Conservation (phyloP, 495 filamentous ascomycete species). For the Mycothermus thermophilus region DNA sequence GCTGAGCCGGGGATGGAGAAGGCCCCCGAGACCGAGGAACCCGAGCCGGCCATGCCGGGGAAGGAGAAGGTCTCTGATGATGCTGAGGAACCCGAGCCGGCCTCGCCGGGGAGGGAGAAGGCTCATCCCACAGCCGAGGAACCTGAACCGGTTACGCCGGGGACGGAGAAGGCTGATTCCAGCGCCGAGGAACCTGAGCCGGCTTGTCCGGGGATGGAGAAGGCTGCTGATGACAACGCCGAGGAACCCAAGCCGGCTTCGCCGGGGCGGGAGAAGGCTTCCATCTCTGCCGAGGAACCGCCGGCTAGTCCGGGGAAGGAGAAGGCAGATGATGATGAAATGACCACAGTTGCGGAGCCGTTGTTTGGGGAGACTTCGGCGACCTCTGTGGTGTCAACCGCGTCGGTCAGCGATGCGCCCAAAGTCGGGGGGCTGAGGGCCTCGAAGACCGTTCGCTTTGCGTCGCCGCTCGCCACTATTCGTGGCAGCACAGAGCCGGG, state of each 20-base stretch:
- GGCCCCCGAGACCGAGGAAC: not conserved
- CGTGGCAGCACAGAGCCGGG: no score
- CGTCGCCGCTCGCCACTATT: no score
- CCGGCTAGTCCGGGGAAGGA: no score
- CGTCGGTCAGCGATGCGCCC: no score
- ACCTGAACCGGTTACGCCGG: not conserved
- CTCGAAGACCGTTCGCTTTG: no score
- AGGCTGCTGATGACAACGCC: not conserved
- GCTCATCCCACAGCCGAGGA: not conserved
- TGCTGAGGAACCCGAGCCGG: not conserved
- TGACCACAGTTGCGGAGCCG: no score
- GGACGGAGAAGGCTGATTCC: constrained; percentile 1
- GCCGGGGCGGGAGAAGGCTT: no score
- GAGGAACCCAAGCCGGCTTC: no score
- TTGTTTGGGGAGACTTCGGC: no score
- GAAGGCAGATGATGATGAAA: no score
- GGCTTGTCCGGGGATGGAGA: not conserved
- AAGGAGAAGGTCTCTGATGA: not conserved
- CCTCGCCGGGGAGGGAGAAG: not conserved
- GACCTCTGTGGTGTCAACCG: no score
- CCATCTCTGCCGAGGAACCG: not conserved
- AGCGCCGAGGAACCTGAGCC: not conserved
- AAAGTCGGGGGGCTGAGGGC: no score
- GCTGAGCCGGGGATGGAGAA: not conserved
- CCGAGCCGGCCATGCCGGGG: not conserved